These are phyloP conservation scores for Teratosphaeria gauchensis DNA, from an alignment of 2,329 filamentous ascomycete species.

Conservation along the genomic window DNA sequence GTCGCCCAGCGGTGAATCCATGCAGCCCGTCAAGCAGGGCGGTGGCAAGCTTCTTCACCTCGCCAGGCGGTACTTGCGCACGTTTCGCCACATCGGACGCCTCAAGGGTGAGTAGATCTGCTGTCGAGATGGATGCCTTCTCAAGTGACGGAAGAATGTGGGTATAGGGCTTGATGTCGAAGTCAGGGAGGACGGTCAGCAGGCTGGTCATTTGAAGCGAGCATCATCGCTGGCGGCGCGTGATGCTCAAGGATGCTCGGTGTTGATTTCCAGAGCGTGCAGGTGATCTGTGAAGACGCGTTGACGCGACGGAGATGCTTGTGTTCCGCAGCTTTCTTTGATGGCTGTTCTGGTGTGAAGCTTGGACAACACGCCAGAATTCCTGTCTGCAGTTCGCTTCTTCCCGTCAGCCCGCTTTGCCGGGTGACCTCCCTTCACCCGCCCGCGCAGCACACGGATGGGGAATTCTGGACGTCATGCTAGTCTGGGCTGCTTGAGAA, in stretches of 20 bases:
- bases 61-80: conserved; percentile 68
- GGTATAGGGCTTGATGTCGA: conserved; percentile 60
- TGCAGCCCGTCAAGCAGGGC: conserved; percentile 58
- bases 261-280: background rate
- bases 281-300: background rate
- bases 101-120: conserved; percentile 79
- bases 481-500: background rate
- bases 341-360: background rate
- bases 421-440: background rate
- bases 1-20: conserved; percentile 17
- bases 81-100: conserved; percentile 74
- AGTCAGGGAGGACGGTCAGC: conserved; percentile 68
- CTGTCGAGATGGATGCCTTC: conserved; percentile 63
- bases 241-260: conserved; percentile 4
- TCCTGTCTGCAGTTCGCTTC: background rate
- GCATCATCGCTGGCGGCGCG: conserved; percentile 14
- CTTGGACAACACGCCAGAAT: background rate
- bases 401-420: background rate
- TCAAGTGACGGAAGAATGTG: conserved; percentile 74
- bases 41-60: conserved; percentile 64
- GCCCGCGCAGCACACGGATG: background rate
- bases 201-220: conserved; percentile 67
- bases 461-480: background rate
- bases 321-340: background rate
- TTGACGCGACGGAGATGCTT: background rate